A percentile compares a stretch with the other conserved stretches of the same genome.
Evolutionary conservation across 2,329 filamentous ascomycete species (phyloP).

Genomic region (Coniochaeta hoffmannii): DNA sequence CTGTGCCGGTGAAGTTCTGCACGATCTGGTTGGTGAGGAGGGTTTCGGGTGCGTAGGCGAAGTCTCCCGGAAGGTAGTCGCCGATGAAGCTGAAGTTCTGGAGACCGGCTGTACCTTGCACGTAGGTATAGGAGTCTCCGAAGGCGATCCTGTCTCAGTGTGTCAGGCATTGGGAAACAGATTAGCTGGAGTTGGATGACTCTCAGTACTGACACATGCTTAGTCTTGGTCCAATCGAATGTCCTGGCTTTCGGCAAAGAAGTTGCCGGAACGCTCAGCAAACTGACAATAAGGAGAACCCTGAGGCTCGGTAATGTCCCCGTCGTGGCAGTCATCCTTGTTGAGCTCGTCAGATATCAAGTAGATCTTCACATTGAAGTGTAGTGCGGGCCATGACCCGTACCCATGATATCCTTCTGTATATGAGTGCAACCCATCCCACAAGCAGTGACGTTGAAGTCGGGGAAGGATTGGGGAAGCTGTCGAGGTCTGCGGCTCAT

Average conservation of each 20-base stretch:
- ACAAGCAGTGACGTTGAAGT: neutral
- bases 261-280: neutral
- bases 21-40: slow-evolving; percentile 41
- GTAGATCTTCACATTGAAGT: neutral
- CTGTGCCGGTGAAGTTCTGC: slow-evolving; percentile 42
- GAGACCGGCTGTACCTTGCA: slow-evolving; percentile 43
- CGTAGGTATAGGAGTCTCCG: slow-evolving; percentile 43
- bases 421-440: neutral
- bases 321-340: neutral
- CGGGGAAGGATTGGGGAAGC: neutral
- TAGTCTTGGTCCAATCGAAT: neutral
- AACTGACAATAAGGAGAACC: neutral
- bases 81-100: slow-evolving; percentile 47
- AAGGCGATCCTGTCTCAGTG: slow-evolving; percentile 27
- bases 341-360: neutral
- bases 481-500: neutral
- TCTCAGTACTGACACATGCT: neutral
- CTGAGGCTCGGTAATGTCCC: neutral
- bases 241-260: neutral
- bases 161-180: neutral
- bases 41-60: slow-evolving; percentile 32
- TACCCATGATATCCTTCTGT: neutral
- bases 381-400: neutral
- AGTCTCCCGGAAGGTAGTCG: slow-evolving; percentile 31
- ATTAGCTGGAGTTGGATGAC: neutral